phyloP scores from a whole-genome alignment of 2,329 filamentous ascomycete species.

The Plenodomus lindquistii region DNA sequence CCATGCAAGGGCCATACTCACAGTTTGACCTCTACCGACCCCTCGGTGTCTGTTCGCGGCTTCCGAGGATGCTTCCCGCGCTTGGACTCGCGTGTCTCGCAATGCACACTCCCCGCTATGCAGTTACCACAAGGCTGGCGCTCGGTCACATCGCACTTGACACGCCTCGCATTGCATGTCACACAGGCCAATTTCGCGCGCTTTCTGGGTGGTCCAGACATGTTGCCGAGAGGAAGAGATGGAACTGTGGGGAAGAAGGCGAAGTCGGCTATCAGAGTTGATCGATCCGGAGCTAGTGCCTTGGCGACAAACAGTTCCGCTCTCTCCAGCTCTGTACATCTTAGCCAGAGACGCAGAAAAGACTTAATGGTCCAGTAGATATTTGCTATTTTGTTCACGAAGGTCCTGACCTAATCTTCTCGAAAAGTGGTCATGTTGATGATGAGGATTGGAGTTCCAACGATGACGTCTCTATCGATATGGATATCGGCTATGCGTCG shows the following conservation, averaged over 20 bases:
- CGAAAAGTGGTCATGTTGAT: too few species aligned
- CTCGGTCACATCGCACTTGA: constrained; percentile 53
- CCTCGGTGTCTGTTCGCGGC: constrained; percentile 21
- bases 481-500: constrained; percentile 26
- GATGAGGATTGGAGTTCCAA: too few species aligned
- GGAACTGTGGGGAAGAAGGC: constrained; percentile 17
- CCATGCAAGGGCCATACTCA: neutral
- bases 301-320: constrained; percentile 10
- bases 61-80: constrained; percentile 48
- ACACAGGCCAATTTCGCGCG: constrained; percentile 51
- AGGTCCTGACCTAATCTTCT: too few species aligned
- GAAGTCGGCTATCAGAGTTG: constrained; percentile 29
- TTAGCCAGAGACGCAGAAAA: neutral
- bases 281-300: constrained; percentile 7
- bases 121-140: constrained; percentile 51
- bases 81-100: constrained; percentile 49
- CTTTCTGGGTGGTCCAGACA: constrained; percentile 27
- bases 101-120: constrained; percentile 40
- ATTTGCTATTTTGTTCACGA: too few species aligned
- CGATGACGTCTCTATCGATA: constrained; percentile 12
- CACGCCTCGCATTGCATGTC: constrained; percentile 50
- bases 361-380: too few species aligned
- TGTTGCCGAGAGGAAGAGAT: constrained; percentile 14
- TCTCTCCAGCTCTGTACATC: neutral
- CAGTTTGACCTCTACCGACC: constrained; percentile 21